Base-by-base conservation (phyloP, 768 basidiomycete genomes). In the Russula griseocarnosa region DNA sequence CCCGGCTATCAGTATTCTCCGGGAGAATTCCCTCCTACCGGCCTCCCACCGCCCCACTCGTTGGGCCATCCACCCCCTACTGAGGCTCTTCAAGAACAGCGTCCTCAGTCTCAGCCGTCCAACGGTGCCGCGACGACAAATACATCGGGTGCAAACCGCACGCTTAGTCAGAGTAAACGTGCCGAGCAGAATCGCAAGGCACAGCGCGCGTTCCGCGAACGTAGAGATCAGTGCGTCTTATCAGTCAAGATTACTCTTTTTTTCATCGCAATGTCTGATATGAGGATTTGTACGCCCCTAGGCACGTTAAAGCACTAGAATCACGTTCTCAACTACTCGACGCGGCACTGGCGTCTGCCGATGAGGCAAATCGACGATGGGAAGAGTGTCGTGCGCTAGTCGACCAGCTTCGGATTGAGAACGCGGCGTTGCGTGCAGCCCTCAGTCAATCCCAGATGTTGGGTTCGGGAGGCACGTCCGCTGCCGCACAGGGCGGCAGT, bases 151-250 rank as follows among this genome's bases (percentile, higher is more conserved):
- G 76, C 22, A 5, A 81, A 81, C 28, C 79, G 91, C 53, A 76
- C 84, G 13, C 79, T 94, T 55, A 90, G 87, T 74, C 84, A 81
- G 71, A 89, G 86, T 72, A 94, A 94, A 72, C 84, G 94, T 11
- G 94, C 94, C 49, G 94, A 95, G 71, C 94, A 97, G 78, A 97
- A 97, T 74, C 82, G 94, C 69, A 94, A 94, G 74, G 94, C 94
- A 0, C 94, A 97, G 76, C 82, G 93, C 47, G 93, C 92, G 1
- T 97, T 95, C 74, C 79, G 94, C 65, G 90, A 94, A 73, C 84
- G 94, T 34, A 79, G 94, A 70, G 94, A 97, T 76, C 87, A 90
- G 92, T 93, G 55, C 75, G 88, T 82, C 11, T 49, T 54, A 22
- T 55, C 54, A 40, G 3, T 32, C 36, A n/a, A n/a, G 2, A 20